phyloP scores from a whole-genome alignment of 768 basidiomycete genomes.

The Mycena amicta region DNA sequence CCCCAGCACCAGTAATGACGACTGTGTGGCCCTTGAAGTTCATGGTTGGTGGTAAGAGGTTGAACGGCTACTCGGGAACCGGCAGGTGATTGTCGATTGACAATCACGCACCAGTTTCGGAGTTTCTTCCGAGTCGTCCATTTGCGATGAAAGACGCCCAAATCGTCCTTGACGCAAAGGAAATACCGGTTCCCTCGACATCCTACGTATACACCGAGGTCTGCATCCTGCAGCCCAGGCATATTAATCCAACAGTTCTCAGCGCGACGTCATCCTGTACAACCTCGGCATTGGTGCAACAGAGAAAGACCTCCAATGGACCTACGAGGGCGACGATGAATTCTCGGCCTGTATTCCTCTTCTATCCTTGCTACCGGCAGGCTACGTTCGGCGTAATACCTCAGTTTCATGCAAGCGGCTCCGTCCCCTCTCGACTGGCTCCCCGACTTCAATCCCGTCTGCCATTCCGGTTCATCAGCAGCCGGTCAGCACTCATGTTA shows the following conservation, averaged over 20 bases:
- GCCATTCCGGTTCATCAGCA: too few relatives aligned
- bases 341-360: too few relatives aligned
- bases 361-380: too few relatives aligned
- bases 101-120: too few relatives aligned
- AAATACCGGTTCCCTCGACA: background rate
- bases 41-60: background rate
- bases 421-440: slow-evolving; percentile 78
- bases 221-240: background rate
- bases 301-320: slow-evolving; percentile 89
- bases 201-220: background rate
- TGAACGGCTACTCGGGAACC: background rate
- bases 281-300: slow-evolving; percentile 95
- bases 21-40: slow-evolving; percentile 86
- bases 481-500: too few relatives aligned
- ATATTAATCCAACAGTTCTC: background rate
- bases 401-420: slow-evolving; percentile 75
- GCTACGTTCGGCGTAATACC: slow-evolving; percentile 96
- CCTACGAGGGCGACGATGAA: slow-evolving; percentile 85
- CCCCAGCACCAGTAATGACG: slow-evolving; percentile 93
- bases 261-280: slow-evolving; percentile 90
- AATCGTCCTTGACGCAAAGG: slow-evolving; percentile 1
- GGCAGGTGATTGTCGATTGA: too few relatives aligned
- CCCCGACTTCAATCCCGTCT: slow-evolving; percentile 91
- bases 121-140: too few relatives aligned
- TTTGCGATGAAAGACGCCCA: background rate